Percentiles rank a stretch among this genome's conserved stretches.
Conservation (phyloP, 2,329 filamentous ascomycete genomes). For the Talaromyces verruculosus region DNA sequence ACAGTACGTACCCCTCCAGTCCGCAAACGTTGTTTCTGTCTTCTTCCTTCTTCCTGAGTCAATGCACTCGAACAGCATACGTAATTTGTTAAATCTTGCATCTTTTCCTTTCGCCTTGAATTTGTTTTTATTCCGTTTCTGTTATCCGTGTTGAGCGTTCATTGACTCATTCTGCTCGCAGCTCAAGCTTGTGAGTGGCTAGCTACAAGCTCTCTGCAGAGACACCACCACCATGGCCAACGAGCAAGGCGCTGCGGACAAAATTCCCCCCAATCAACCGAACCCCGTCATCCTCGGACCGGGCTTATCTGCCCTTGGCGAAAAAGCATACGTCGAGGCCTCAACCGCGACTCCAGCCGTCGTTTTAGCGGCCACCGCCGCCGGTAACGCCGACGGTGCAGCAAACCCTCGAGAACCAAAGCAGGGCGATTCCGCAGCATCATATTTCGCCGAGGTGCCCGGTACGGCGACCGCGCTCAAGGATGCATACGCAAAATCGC, state of each 20-base stretch:
- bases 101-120: background rate
- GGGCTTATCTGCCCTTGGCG: conserved; percentile 21
- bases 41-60: background rate
- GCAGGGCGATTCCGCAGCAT: conserved; percentile 27
- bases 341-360: conserved; percentile 33
- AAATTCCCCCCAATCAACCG: conserved; percentile 21
- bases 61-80: background rate
- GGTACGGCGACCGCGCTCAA: conserved; percentile 24
- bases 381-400: background rate
- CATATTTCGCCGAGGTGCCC: conserved; percentile 33
- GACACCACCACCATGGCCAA: conserved; percentile 18
- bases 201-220: conserved; percentile 7
- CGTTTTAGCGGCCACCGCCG: conserved; percentile 23
- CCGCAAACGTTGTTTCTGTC: background rate
- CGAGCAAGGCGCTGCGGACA: conserved; percentile 22
- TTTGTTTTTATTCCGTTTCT: background rate
- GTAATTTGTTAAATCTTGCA: too few species aligned
- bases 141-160: conserved; percentile 5
- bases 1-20: conserved; percentile 10
- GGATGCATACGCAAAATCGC: conserved; percentile 26
- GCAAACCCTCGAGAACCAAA: conserved; percentile 20
- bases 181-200: conserved; percentile 2
- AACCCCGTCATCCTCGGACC: conserved; percentile 22
- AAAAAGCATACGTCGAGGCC: conserved; percentile 32
- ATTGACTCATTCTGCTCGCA: conserved; percentile 2